Percentiles rank a stretch among this genome's conserved stretches.
phyloP scores from a whole-genome alignment of 306 rosid species.

The Carpinus viminea region DNA sequence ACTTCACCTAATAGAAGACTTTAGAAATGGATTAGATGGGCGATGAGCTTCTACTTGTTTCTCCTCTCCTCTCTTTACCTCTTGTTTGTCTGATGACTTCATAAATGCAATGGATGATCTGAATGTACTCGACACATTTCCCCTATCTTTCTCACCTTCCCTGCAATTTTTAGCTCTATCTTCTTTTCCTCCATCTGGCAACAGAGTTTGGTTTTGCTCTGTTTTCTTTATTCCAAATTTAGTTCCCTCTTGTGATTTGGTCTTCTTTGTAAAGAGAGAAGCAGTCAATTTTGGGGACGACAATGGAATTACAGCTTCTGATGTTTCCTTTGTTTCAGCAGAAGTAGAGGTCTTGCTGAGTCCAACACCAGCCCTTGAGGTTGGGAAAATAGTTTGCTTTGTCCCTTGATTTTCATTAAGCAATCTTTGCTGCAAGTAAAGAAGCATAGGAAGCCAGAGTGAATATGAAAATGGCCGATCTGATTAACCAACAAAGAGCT shows the following conservation, averaged over 20 bases:
- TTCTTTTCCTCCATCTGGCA: slow-evolving; percentile 38
- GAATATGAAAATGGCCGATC: neutral
- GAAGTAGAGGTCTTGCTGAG: slow-evolving; percentile 20
- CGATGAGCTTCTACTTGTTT: slow-evolving; percentile 50
- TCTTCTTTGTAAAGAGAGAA: slow-evolving; percentile 60
- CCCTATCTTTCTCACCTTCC: slow-evolving; percentile 36
- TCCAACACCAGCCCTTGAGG: slow-evolving; percentile 35
- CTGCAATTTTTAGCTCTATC: slow-evolving; percentile 27
- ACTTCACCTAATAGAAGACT: slow-evolving; percentile 65
- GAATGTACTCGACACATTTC: slow-evolving; percentile 31
- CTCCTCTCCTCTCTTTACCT: slow-evolving; percentile 39
- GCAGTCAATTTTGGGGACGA: slow-evolving; percentile 56
- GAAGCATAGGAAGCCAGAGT: slow-evolving; percentile 21
- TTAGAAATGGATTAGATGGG: slow-evolving; percentile 78
- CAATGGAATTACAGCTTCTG: slow-evolving; percentile 39
- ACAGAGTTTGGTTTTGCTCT: slow-evolving; percentile 28
- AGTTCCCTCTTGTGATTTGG: slow-evolving; percentile 49
- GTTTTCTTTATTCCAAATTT: slow-evolving; percentile 36
- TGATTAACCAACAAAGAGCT: neutral
- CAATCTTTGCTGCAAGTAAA: slow-evolving; percentile 64
- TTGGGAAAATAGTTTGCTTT: slow-evolving; percentile 31
- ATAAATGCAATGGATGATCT: slow-evolving; percentile 31
- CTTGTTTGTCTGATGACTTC: slow-evolving; percentile 40
- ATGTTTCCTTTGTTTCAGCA: slow-evolving; percentile 29
- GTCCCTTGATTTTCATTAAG: slow-evolving; percentile 47